Percentiles rank a stretch among this genome's conserved stretches.
phyloP scores from a whole-genome alignment of 2,329 filamentous ascomycete genomes.

The Cladosporium sp. region DNA sequence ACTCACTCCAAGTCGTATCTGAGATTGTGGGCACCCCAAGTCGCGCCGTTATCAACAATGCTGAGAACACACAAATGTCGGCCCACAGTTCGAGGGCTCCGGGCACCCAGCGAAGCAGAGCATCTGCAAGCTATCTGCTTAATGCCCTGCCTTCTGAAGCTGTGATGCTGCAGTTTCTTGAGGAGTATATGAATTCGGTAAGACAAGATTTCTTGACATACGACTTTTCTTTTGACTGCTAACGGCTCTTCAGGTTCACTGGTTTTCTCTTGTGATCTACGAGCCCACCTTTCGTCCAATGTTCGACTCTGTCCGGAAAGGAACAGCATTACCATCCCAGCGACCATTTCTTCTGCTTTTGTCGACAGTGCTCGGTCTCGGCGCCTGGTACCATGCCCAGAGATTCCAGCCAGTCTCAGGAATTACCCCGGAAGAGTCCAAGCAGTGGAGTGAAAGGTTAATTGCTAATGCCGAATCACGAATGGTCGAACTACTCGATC shows the following conservation, averaged over 20 bases:
- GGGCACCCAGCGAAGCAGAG: neutral
- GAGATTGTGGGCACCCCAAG: neutral
- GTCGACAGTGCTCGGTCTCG: slow-evolving; percentile 41
- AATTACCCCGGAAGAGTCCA: slow-evolving; percentile 22
- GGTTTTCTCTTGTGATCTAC: slow-evolving; percentile 47
- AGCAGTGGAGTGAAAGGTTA: slow-evolving; percentile 24
- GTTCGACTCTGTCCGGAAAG: slow-evolving; percentile 37
- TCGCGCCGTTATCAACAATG: neutral
- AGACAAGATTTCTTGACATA: neutral
- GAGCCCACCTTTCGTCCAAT: slow-evolving; percentile 43
- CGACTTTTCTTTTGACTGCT: neutral
- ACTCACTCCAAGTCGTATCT: neutral
- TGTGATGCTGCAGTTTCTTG: slow-evolving; percentile 37
- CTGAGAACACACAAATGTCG: neutral
- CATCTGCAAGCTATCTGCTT: slow-evolving; percentile 26
- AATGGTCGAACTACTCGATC: slow-evolving; percentile 45
- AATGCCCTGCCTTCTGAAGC: slow-evolving; percentile 34
- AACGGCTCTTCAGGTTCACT: slow-evolving; percentile 31
- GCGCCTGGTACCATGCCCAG: slow-evolving; percentile 41
- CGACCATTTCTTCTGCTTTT: slow-evolving; percentile 41
- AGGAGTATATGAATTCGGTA: slow-evolving; percentile 44
- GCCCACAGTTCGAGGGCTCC: neutral
- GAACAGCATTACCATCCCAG: slow-evolving; percentile 37
- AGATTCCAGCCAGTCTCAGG: slow-evolving; percentile 22
- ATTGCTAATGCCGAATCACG: slow-evolving; percentile 36